Conservation (phyloP, 306 rosid species). For the Prunus salicina region DNA sequence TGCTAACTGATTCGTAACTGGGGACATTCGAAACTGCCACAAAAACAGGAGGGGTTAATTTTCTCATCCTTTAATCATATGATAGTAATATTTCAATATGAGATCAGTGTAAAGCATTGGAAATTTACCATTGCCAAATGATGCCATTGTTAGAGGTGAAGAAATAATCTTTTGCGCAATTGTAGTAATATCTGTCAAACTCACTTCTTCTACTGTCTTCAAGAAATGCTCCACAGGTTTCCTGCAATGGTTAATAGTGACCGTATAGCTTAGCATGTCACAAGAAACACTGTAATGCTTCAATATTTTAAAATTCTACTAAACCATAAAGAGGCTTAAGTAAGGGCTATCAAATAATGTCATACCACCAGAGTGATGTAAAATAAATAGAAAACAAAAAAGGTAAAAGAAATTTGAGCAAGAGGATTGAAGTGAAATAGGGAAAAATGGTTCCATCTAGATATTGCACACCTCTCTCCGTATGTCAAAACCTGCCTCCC, state of each 20-base stretch:
- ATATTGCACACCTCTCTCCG: constrained; percentile 68
- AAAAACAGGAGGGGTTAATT: not conserved
- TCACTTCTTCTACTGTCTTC: constrained; percentile 75
- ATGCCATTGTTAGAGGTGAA: constrained; percentile 94
- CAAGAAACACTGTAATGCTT: not conserved
- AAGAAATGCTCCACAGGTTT: constrained; percentile 84
- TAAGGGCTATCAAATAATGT: not conserved
- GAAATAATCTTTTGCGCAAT: constrained; percentile 70
- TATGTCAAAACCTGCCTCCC: constrained; percentile 96
- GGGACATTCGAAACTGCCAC: constrained; percentile 78
- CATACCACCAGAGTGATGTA: not conserved
- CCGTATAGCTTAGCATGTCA: constrained; percentile 2
- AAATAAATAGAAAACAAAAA: not conserved
- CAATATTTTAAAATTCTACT: not conserved
- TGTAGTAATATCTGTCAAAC: constrained; percentile 59
- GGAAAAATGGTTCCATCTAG: no score
- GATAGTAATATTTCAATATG: not conserved
- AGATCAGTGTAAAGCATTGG: not conserved
- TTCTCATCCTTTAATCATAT: not conserved
- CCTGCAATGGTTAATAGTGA: constrained; percentile 39
- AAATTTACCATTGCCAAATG: constrained; percentile 81
- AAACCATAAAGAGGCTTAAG: no score
- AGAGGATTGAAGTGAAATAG: no score
- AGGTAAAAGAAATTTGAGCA: not conserved
- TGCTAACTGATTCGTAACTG: constrained; percentile 67